Evolutionary conservation across 768 basidiomycete genomes (phyloP), one percentile per base, ranked within the genome.

Genomic region (Lactarius hatsudake): DNA sequence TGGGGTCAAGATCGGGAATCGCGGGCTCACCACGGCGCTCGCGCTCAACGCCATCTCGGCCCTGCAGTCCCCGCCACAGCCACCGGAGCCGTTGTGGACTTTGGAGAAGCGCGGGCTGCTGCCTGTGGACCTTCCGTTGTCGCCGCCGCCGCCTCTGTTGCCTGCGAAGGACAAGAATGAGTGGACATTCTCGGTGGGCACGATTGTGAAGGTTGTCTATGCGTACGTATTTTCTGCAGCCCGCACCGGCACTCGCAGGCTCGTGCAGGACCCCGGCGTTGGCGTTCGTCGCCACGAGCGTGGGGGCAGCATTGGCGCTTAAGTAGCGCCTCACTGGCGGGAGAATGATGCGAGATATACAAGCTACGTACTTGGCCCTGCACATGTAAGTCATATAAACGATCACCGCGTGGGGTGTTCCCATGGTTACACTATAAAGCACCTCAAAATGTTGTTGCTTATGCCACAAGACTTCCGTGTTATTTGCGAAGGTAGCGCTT

Each of bases 401-500:
- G 51, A 51, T 26, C 13, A 26, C 51, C 23, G 26, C 51, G 51
- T 51, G 48, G 12, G 45, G 18, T 48, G 48, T 51, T 8, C 12
- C 23, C 23, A 26, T 51, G 23, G 48, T 26, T 36, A 36, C 36
- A 36, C 12, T 48, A 38, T 15, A 36, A n/a, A 32, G 1, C 34
- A 58, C 30, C 10, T 18, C 57, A 38, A 5, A 32, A 17, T 30
- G 23, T 55, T 7, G n/a, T 2, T 20, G 10, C 38, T 40, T 15
- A 13, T n/a, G n/a, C n/a, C 9, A 26, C 18, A 40, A 6, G 30
- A n/a, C n/a, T n/a, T n/a, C 34, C 23, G 1, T n/a, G 9, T 79
- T 69, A 82, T 48, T 77, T 78, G 71, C 78, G 75, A 64, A 93
- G 79, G 78, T 88, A 93, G 72, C 87, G 82, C 73, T 83, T 87